phyloP scores from a whole-genome alignment of 306 rosid species.

The Cicer judaicum region DNA sequence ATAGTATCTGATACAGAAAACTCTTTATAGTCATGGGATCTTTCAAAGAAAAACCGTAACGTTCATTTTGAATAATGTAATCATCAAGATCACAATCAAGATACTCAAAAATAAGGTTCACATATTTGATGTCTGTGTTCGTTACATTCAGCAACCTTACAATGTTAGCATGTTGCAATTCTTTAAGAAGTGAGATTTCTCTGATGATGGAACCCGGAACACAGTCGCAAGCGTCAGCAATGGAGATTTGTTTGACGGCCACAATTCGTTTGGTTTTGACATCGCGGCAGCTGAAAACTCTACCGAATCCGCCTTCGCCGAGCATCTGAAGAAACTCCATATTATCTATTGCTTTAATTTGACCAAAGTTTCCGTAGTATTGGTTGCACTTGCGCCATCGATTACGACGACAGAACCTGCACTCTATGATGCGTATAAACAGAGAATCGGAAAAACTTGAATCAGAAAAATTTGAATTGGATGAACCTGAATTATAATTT shows the following conservation, averaged over 20 bases:
- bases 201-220: background rate
- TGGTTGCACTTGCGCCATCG: background rate
- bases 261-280: background rate
- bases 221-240: rapidly evolving
- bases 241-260: conserved; percentile 15
- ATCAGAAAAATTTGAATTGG: background rate
- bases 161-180: conserved; percentile 9
- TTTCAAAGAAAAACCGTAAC: background rate
- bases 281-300: background rate
- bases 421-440: background rate
- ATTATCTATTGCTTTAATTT: background rate
- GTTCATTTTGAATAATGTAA: background rate
- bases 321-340: background rate
- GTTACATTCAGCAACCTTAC: conserved; percentile 17
- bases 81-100: conserved; percentile 20
- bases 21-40: conserved; percentile 9
- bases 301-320: background rate
- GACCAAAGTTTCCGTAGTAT: background rate
- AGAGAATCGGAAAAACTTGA: background rate
- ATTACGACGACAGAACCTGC: background rate
- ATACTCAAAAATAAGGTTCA: conserved; percentile 34
- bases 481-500: too few species aligned
- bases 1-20: conserved; percentile 32
- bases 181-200: background rate
- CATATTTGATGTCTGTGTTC: background rate